Conservation (phyloP, 306 rosid species). For the Quercus aquifolioides region DNA sequence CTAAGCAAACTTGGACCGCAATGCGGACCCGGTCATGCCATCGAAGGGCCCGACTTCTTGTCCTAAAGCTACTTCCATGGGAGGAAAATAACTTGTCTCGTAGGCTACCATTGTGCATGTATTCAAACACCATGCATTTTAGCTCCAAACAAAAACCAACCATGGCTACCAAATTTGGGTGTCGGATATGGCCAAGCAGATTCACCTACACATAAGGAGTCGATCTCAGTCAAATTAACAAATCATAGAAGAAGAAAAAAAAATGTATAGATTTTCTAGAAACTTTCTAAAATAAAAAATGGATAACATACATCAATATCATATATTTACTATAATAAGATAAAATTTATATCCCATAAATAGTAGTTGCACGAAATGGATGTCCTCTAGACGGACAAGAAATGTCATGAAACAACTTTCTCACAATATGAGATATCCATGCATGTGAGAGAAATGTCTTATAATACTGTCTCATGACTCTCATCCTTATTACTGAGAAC, state of each 20-base stretch:
- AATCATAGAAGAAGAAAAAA: not conserved
- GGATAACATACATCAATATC: too few relatives aligned
- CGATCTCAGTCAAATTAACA: not conserved
- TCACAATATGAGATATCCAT: too few relatives aligned
- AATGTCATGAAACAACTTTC: too few relatives aligned
- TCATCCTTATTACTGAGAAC: too few relatives aligned
- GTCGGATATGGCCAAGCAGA: constrained; percentile 52
- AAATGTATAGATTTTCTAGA: too few relatives aligned
- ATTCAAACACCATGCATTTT: constrained; percentile 55
- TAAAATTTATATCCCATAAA: too few relatives aligned
- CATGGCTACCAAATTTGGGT: constrained; percentile 66
- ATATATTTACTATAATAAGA: too few relatives aligned
- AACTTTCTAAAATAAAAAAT: too few relatives aligned
- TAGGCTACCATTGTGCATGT: constrained; percentile 69
- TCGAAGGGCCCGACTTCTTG: constrained; percentile 33
- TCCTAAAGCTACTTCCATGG: constrained; percentile 18
- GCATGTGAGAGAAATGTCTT: too few relatives aligned
- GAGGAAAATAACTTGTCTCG: constrained; percentile 41
- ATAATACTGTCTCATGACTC: too few relatives aligned
- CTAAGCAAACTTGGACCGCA: constrained; percentile 50
- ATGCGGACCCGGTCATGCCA: constrained; percentile 67
- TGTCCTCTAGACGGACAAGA: too few relatives aligned
- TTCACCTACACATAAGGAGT: constrained; percentile 45
- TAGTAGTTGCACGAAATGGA: too few relatives aligned
- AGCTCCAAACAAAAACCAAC: constrained; percentile 64